Evolutionary conservation across 768 basidiomycete species (phyloP).

Genomic region (Amanita pallidorosea): DNA sequence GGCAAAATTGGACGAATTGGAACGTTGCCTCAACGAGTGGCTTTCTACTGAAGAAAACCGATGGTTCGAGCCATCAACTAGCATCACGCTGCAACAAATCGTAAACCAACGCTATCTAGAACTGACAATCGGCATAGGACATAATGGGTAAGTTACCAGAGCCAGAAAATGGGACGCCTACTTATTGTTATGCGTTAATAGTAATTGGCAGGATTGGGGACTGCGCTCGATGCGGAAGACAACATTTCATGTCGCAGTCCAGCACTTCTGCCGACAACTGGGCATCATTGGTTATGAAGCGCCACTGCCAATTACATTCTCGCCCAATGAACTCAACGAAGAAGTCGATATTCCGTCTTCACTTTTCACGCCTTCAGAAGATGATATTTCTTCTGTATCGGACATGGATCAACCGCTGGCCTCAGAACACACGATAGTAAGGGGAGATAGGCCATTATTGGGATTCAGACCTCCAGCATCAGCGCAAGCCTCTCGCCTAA

Average conservation of each 20-base stretch:
- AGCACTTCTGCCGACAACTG: conserved; percentile 61
- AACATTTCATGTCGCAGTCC: conserved; percentile 71
- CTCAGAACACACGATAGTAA: conserved; percentile 8
- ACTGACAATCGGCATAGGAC: conserved; percentile 54
- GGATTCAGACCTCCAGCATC: conserved; percentile 37
- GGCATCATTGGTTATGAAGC: conserved; percentile 54
- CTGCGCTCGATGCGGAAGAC: conserved; percentile 51
- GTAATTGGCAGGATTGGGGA: conserved; percentile 43
- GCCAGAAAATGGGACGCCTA: background rate
- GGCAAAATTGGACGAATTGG: conserved; percentile 60
- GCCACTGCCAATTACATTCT: conserved; percentile 47
- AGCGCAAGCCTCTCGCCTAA: conserved; percentile 21
- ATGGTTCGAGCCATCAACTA: conserved; percentile 65
- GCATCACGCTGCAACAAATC: conserved; percentile 52
- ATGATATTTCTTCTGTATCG: conserved; percentile 4
- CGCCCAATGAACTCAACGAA: conserved; percentile 17
- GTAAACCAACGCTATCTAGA: conserved; percentile 56
- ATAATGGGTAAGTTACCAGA: conserved; percentile 30
- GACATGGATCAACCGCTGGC: conserved; percentile 5
- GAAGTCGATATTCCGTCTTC: conserved; percentile 11
- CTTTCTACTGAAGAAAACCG: conserved; percentile 69
- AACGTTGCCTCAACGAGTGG: conserved; percentile 63
- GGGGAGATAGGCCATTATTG: conserved; percentile 21
- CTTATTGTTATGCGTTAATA: conserved; percentile 4
- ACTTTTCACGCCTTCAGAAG: conserved; percentile 6